These are phyloP conservation scores for Achaetomiella virescens DNA, from an alignment of 495 filamentous ascomycete species.

Conservation along the genomic window DNA sequence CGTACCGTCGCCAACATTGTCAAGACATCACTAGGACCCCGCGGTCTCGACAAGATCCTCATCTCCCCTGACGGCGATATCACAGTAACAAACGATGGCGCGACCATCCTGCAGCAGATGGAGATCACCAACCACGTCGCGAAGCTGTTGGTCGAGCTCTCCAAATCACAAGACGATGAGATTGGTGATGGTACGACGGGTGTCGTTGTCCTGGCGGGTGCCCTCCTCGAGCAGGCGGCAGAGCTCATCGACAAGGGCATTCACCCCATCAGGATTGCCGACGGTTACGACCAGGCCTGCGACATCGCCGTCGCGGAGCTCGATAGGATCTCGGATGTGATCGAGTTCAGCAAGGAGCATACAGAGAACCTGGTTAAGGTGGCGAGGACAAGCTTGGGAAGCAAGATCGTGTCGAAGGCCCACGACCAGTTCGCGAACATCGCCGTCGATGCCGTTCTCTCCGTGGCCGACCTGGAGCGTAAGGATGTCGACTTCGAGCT, in stretches of 20 bases:
- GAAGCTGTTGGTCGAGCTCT: conserved; percentile 94
- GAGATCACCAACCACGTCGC: conserved; percentile 98
- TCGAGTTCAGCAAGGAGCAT: conserved; percentile 72
- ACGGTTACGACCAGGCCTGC: conserved; percentile 95
- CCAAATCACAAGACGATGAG: conserved; percentile 97
- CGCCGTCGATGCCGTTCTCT: conserved; percentile 92
- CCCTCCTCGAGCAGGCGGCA: conserved; percentile 93
- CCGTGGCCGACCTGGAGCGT: conserved; percentile 89
- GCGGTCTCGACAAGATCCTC: conserved; percentile 97
- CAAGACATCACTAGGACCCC: conserved; percentile 91
- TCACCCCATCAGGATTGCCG: conserved; percentile 95
- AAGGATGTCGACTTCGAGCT: conserved; percentile 99
- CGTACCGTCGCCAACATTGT: conserved; percentile 95
- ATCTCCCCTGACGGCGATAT: conserved; percentile 99
- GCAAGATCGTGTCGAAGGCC: conserved; percentile 98
- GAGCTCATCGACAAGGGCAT: conserved; percentile 99
- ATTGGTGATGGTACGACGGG: conserved; percentile 98
- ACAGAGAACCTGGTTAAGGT: conserved; percentile 84
- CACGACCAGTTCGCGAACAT: conserved; percentile 98
- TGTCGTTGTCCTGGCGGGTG: conserved; percentile 93
- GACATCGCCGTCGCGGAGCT: conserved; percentile 91
- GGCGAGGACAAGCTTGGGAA: conserved; percentile 91
- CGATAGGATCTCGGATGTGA: conserved; percentile 84
- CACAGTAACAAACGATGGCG: conserved; percentile 98
- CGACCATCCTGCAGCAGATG: conserved; percentile 97